Base-by-base conservation (phyloP, 2,329 filamentous ascomycete species). In the Chaetomiaceae sp. region DNA sequence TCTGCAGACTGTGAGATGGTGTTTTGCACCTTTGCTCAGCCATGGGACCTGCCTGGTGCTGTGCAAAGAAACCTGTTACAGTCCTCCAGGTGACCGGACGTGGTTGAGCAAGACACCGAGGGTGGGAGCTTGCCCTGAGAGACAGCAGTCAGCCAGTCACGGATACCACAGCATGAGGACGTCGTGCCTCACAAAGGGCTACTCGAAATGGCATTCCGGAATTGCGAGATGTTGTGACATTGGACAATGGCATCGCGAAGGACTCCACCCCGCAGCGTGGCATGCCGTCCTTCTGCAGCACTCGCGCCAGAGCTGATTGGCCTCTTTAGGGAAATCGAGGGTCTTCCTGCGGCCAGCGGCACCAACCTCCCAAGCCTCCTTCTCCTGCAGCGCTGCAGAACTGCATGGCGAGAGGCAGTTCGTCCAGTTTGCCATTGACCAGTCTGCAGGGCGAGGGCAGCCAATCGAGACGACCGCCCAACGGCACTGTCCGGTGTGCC, bases 381-480 rank as follows among this genome's bases (percentile, higher is more conserved):
- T n/a, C 17, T 22, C 39, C 39, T 43, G 51, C 51, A 54, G 33
- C n/a, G n/a, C n/a, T n/a, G n/a, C 34, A 48, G n/a, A 42, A 46
- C 27, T 42, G 33, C 51, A 49, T 37, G n/a, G 33, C 23, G 19
- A 50, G 42, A 51, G 48, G 38, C 25, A 54, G 54, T 51, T 55
- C 48, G 52, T 50, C 47, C 45, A 43, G 54, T 48, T 54, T 53
- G 48, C 53, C 51, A 57, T 58, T 42, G 55, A 54, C 59, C 54
- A 55, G 47, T 47, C 51, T 44, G 38, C 37, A 46, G 8, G 40
- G 36, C 48, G 54, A 45, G 48, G 48, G 45, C 54, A 58, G 46
- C 61, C 61, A 63, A 61, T 62, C 50, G 53, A 48, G 14, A 45
- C 31, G 49, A 36, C 52, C 51, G 31, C 27, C 38, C 45, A 44